A percentile compares a stretch with the other conserved stretches of the same genome.
These are phyloP conservation scores for Theileria orientalis DNA, from an alignment of 169 alveolate species.

Conservation along the genomic window DNA sequence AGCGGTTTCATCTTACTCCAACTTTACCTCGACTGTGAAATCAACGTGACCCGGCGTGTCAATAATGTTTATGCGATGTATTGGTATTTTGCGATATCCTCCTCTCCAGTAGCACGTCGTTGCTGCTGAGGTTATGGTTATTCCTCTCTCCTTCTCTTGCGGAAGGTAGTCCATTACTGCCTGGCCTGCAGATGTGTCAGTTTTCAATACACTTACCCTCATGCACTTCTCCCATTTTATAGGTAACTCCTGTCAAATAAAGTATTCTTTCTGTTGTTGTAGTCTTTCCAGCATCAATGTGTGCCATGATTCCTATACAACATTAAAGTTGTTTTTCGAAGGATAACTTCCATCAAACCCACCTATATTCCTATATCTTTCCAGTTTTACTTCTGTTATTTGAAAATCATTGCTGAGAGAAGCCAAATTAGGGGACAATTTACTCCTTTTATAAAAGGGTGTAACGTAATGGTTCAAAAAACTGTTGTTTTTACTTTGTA, in stretches of 20 bases:
- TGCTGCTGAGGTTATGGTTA: slow-evolving; percentile 96
- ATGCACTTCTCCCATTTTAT: slow-evolving; percentile 83
- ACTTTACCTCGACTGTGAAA: slow-evolving; percentile 89
- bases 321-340: neutral
- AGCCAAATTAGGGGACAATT: neutral
- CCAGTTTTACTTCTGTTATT: slow-evolving; percentile 35
- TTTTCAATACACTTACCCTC: slow-evolving; percentile 51
- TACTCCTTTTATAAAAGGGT: neutral
- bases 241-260: slow-evolving; percentile 89
- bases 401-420: slow-evolving; percentile 7
- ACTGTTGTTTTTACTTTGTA: neutral
- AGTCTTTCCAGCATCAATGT: slow-evolving; percentile 97
- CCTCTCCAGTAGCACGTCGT: slow-evolving; percentile 92
- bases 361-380: slow-evolving; percentile 61
- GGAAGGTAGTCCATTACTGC: slow-evolving; percentile 96
- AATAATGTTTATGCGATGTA: slow-evolving; percentile 89
- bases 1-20: neutral
- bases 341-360: neutral
- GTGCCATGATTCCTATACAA: slow-evolving; percentile 92
- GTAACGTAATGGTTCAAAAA: neutral
- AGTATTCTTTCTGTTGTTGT: slow-evolving; percentile 94
- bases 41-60: slow-evolving; percentile 98
- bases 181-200: slow-evolving; percentile 78
- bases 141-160: slow-evolving; percentile 94
- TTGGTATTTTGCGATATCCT: slow-evolving; percentile 71